These are phyloP conservation scores for Lepiota subincarnata DNA, from an alignment of 768 basidiomycete species.

Conservation along the genomic window DNA sequence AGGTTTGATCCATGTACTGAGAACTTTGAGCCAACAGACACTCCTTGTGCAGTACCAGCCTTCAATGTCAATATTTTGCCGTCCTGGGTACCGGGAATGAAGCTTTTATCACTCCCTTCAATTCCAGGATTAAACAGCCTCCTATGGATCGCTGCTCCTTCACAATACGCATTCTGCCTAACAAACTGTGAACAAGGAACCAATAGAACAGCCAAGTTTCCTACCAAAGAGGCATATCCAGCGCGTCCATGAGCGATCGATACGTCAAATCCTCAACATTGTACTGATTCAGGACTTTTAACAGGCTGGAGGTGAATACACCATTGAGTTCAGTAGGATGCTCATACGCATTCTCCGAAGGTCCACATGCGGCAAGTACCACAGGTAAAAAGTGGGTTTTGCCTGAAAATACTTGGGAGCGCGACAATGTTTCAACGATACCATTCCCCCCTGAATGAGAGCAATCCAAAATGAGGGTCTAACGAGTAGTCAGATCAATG, in stretches of 20 bases:
- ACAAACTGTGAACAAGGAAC: too few relatives aligned
- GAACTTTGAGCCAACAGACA: constrained; percentile 23
- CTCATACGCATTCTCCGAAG: constrained; percentile 18
- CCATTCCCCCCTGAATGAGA: not conserved
- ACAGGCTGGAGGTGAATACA: too few relatives aligned
- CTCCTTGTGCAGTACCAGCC: constrained; percentile 29
- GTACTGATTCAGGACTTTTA: too few relatives aligned
- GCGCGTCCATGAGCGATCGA: constrained; percentile 26
- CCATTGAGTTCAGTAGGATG: too few relatives aligned
- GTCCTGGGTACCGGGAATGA: too few relatives aligned
- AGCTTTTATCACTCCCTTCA: too few relatives aligned
- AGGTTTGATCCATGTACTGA: constrained; percentile 22
- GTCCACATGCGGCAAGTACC: constrained; percentile 38
- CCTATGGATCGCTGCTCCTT: too few relatives aligned
- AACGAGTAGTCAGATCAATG: not conserved
- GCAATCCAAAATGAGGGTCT: too few relatives aligned
- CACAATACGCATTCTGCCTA: too few relatives aligned
- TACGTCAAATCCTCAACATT: constrained; percentile 26
- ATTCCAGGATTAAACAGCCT: too few relatives aligned
- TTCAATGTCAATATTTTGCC: constrained; percentile 16
- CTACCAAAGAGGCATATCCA: constrained; percentile 21
- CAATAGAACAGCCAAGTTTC: not conserved
- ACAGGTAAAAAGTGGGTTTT: constrained; percentile 33
- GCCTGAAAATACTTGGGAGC: constrained; percentile 20
- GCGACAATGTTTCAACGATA: constrained; percentile 16